Conservation (phyloP, 148 eudicot species). For the Nyssa sinensis region DNA sequence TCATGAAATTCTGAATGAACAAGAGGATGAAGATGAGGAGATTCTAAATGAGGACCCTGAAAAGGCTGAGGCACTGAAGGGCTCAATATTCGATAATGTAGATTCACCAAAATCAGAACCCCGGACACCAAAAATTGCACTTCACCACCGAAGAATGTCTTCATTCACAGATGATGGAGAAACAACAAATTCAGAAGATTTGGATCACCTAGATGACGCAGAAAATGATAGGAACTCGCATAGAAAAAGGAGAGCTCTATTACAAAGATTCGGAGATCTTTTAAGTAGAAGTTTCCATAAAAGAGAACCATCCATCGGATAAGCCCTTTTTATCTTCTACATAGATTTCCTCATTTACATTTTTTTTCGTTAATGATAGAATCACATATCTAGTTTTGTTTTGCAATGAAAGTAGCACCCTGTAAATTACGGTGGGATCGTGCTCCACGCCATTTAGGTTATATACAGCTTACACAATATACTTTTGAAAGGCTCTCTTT, state of each 20-base stretch:
- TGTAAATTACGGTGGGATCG: neutral
- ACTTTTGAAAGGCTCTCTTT: too few species aligned
- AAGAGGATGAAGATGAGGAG: slow-evolving; percentile 15
- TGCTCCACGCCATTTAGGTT: neutral
- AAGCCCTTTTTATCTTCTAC: too few species aligned
- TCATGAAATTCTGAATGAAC: slow-evolving; percentile 19
- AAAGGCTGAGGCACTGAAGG: slow-evolving; percentile 57
- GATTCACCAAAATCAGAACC: slow-evolving; percentile 33
- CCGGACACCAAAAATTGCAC: slow-evolving; percentile 16
- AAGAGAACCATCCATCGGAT: slow-evolving; percentile 7
- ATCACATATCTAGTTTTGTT: neutral
- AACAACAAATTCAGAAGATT: slow-evolving; percentile 33
- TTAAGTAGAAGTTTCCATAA: slow-evolving; percentile 32
- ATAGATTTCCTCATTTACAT: too few species aligned
- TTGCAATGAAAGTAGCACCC: neutral
- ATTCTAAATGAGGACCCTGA: slow-evolving; percentile 38
- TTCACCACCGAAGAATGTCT: slow-evolving; percentile 1
- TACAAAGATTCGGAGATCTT: slow-evolving; percentile 60
- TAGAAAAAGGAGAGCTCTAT: slow-evolving; percentile 44
- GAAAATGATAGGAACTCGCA: slow-evolving; percentile 40
- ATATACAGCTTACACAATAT: neutral
- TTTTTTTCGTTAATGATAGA: too few species aligned
- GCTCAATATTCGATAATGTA: slow-evolving; percentile 66
- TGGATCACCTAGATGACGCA: slow-evolving; percentile 45
- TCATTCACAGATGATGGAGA: slow-evolving; percentile 31